Conservation (phyloP, 2,329 filamentous ascomycete species). For the Aureobasidium melanogenum region DNA sequence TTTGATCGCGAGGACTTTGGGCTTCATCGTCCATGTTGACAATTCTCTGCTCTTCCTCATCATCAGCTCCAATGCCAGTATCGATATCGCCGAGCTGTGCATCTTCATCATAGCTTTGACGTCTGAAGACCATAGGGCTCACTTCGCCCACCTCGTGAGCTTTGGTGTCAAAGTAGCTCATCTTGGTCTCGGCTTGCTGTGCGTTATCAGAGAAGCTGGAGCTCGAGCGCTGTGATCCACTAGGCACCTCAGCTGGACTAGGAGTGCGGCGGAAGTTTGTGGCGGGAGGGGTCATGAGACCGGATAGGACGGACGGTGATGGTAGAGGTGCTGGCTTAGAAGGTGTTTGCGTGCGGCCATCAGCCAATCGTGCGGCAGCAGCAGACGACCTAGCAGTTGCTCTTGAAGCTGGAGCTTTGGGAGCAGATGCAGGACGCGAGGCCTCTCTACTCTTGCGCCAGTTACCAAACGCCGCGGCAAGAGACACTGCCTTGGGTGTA, state of each 20-base stretch:
- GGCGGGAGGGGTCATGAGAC: constrained; percentile 81
- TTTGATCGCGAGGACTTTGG: constrained; percentile 14
- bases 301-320: constrained; percentile 59
- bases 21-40: constrained; percentile 18
- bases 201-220: constrained; percentile 15
- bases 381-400: constrained; percentile 1
- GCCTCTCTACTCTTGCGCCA: constrained; percentile 52
- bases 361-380: not conserved
- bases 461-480: constrained; percentile 95
- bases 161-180: not conserved
- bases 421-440: not conserved
- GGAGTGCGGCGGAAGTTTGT: constrained; percentile 60
- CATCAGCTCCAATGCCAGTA: constrained; percentile 28
- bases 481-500: constrained; percentile 75
- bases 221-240: constrained; percentile 7
- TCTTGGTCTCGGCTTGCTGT: not conserved
- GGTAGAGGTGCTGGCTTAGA: constrained; percentile 46
- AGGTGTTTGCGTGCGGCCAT: constrained; percentile 39
- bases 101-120: constrained; percentile 50
- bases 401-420: not conserved
- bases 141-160: constrained; percentile 20
- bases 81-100: constrained; percentile 45
- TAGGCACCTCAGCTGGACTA: constrained; percentile 23
- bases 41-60: constrained; percentile 20
- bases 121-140: constrained; percentile 45